Evolutionary conservation across 2,329 filamentous ascomycete species (phyloP), one percentile per base, ranked within the genome.

Genomic region (Botrytis paeoniae): DNA sequence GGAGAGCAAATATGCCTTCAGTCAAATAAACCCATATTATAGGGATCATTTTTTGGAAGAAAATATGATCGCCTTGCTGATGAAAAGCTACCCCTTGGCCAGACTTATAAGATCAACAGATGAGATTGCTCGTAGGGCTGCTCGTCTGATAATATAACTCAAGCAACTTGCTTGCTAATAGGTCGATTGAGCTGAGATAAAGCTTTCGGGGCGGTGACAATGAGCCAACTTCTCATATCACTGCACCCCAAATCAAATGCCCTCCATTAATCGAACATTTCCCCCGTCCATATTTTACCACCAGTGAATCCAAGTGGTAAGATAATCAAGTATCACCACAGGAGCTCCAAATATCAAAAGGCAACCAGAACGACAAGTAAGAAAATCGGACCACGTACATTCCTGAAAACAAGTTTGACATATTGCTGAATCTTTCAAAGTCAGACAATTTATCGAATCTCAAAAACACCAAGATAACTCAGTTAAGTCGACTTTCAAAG

Each of bases 381-480:
- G 57, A 68, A 57, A 73, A 70, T 62, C 70, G 74, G 37, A 70
- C 60, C 75, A 81, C 80, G 70, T 75, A 81, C 80, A 81, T 81
- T 78, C 80, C 80, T 76, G 79, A 80, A 73, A 81, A 81, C 70
- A 81, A 73, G 74, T 80, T 81, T 66, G 80, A 81, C 80, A 81
- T 81, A 43, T 73, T 72, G 70, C 43, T 63, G n/a, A 71, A 32
- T 62, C 63, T 71, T 32, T 57, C 64, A 20, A 66, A 66, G 32
- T 37, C 48, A 37, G 22, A n/a, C 51, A 35, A 39, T n/a, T 25
- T 25, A 25, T 37, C n/a, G n/a, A 45, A 37, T 45, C 10, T 68
- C 51, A 45, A 60, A 60, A 16, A 41, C 10, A 16, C 48, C 35
- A 63, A 41, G 10, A 20, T 37, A 25, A 32, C 48, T n/a, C n/a